Evolutionary conservation across 1,284 basidiomycete species (phyloP).

Genomic region (Heterobasidion annosum): DNA sequence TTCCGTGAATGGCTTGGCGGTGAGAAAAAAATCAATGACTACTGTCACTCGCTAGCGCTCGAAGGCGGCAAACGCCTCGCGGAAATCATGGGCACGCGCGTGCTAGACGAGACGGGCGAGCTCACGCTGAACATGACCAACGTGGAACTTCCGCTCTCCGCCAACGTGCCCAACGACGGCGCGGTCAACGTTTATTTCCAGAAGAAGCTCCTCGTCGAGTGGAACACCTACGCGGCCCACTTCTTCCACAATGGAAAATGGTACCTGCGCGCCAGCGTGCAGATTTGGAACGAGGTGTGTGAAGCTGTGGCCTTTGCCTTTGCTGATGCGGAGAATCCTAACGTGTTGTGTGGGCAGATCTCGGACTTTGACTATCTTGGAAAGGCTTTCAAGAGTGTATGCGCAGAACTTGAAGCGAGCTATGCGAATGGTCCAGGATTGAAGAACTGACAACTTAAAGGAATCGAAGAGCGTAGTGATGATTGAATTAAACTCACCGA

Average conservation of each 20-base stretch:
- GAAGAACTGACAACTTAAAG: neutral
- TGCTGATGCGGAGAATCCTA: neutral
- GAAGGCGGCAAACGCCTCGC: slow-evolving; percentile 63
- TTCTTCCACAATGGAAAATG: slow-evolving; percentile 55
- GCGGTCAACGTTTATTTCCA: slow-evolving; percentile 26
- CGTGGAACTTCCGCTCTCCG: slow-evolving; percentile 35
- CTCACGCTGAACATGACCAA: slow-evolving; percentile 70
- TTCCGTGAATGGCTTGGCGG: slow-evolving; percentile 81
- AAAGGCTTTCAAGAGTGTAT: neutral
- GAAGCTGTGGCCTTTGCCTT: neutral
- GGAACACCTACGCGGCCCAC: slow-evolving; percentile 33
- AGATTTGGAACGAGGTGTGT: slow-evolving; percentile 68
- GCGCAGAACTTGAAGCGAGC: neutral
- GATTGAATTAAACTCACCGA: too few relatives aligned
- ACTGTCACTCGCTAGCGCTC: slow-evolving; percentile 69
- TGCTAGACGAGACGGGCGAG: slow-evolving; percentile 55
- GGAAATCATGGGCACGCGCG: slow-evolving; percentile 53
- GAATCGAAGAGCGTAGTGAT: too few relatives aligned
- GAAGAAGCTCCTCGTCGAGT: slow-evolving; percentile 28
- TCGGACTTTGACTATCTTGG: slow-evolving; percentile 1
- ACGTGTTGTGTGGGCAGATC: neutral
- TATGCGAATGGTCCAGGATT: neutral
- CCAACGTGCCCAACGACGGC: slow-evolving; percentile 16
- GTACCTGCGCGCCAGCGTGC: slow-evolving; percentile 67
- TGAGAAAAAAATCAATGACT: slow-evolving; percentile 69